Percentiles rank a stretch among this genome's conserved stretches.
Conservation (phyloP, 1,139 yeast genomes). For the Entelexis sorbosivorans region DNA sequence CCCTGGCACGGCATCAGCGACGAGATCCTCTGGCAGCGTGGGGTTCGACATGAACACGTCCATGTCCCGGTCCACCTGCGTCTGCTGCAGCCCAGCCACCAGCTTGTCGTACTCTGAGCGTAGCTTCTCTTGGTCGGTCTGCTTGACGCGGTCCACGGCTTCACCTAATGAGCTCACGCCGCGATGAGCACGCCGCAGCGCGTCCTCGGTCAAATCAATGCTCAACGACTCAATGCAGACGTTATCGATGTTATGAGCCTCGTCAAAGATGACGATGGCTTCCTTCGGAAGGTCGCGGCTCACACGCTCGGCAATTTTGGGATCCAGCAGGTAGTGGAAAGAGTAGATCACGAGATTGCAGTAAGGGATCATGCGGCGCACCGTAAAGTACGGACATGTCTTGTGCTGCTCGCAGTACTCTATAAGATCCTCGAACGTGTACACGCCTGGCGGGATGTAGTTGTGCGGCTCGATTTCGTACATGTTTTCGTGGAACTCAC, state of each 20-base stretch:
- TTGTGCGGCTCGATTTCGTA: conserved; percentile 79
- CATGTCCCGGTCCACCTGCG: conserved; percentile 63
- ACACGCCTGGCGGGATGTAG: conserved; percentile 83
- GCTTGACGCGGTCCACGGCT: conserved; percentile 74
- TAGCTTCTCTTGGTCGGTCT: conserved; percentile 67
- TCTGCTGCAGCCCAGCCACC: conserved; percentile 67
- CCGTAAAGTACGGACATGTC: conserved; percentile 93
- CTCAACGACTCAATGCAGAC: conserved; percentile 95
- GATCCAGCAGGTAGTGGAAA: conserved; percentile 89
- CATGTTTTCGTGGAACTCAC: conserved; percentile 83
- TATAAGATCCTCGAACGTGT: conserved; percentile 75
- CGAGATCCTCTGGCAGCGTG: conserved; percentile 67
- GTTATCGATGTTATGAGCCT: conserved; percentile 96
- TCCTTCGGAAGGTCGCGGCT: conserved; percentile 87
- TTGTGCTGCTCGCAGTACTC: conserved; percentile 65
- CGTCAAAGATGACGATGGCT: conserved; percentile 89
- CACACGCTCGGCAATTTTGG: conserved; percentile 92
- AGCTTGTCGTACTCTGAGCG: conserved; percentile 84
- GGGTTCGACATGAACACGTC: conserved; percentile 84
- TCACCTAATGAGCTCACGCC: conserved; percentile 66
- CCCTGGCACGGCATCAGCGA: conserved; percentile 93
- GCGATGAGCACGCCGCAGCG: conserved; percentile 58
- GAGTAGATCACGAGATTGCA: conserved; percentile 93
- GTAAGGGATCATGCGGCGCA: conserved; percentile 92
- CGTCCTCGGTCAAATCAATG: conserved; percentile 77